Conservation (phyloP, 257 asterid genomes). For the Linaria vulgaris region DNA sequence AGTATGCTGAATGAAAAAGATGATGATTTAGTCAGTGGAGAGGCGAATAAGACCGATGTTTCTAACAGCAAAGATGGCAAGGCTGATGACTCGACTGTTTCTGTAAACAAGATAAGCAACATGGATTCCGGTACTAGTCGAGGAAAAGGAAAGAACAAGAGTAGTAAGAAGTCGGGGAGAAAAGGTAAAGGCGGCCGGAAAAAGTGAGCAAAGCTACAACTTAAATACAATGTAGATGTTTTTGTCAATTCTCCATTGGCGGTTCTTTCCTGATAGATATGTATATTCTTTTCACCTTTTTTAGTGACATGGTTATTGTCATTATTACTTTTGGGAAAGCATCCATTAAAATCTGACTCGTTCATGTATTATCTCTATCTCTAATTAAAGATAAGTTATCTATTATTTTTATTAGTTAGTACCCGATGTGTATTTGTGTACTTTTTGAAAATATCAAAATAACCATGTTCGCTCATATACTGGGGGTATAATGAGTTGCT, state of each 20-base stretch:
- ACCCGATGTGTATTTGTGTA: no score
- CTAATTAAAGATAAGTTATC: no score
- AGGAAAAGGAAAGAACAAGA: conserved; percentile 31
- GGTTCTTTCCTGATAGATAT: no score
- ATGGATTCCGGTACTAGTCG: conserved; percentile 18
- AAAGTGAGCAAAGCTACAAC: conserved; percentile 22
- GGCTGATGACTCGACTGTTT: conserved; percentile 5
- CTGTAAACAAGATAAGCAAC: conserved; percentile 15
- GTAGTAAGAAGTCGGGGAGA: conserved; percentile 9
- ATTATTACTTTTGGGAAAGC: no score
- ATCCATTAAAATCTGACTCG: no score
- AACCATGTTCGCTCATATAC: no score
- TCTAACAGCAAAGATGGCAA: background rate
- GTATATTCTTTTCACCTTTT: no score
- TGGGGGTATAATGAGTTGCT: no score
- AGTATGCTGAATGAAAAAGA: background rate
- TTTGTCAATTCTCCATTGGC: background rate
- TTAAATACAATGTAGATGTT: conserved; percentile 7
- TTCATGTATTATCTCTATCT: no score
- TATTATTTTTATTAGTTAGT: no score
- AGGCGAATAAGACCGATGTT: background rate
- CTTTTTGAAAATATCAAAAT: no score
- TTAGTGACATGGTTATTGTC: no score
- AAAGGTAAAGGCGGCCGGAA: conserved; percentile 25
- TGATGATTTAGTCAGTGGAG: conserved; percentile 6